phyloP scores from a whole-genome alignment of 805 yeast genomes.

The Wickerhamomyces hampshirensis region DNA sequence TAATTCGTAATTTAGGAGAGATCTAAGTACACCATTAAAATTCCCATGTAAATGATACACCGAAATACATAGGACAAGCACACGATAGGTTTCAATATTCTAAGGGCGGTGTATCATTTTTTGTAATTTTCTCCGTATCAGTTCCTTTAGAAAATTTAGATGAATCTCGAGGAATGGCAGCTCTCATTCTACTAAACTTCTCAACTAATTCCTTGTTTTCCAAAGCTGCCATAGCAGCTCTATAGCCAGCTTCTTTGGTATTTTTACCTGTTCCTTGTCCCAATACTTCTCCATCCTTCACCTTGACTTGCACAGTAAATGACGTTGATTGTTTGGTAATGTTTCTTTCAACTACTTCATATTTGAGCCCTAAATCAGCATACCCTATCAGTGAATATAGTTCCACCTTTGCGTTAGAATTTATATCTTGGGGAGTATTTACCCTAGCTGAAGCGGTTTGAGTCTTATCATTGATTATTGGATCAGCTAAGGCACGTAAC shows the following conservation, averaged over 20 bases:
- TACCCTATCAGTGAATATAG: conserved; percentile 77
- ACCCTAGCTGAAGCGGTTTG: conserved; percentile 4
- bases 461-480: conserved; percentile 25
- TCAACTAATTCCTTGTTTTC: conserved; percentile 54
- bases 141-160: conserved; percentile 6
- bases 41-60: no score
- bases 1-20: no score
- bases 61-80: no score
- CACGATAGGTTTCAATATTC: no score
- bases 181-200: conserved; percentile 54
- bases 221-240: conserved; percentile 83
- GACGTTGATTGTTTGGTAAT: conserved; percentile 32
- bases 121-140: not conserved
- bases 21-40: no score
- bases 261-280: conserved; percentile 72
- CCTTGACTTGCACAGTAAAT: conserved; percentile 59
- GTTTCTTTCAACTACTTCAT: conserved; percentile 40
- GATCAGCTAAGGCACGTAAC: conserved; percentile 49
- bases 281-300: conserved; percentile 55
- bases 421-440: conserved; percentile 29
- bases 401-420: conserved; percentile 69
- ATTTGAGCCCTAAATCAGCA: conserved; percentile 55
- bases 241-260: conserved; percentile 69
- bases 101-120: no score
- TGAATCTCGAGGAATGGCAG: conserved; percentile 41